Percentiles rank a stretch among this genome's conserved stretches.
These are phyloP conservation scores for Ustilago sp. DNA, from an alignment of 1,284 basidiomycete genomes.

Conservation along the genomic window DNA sequence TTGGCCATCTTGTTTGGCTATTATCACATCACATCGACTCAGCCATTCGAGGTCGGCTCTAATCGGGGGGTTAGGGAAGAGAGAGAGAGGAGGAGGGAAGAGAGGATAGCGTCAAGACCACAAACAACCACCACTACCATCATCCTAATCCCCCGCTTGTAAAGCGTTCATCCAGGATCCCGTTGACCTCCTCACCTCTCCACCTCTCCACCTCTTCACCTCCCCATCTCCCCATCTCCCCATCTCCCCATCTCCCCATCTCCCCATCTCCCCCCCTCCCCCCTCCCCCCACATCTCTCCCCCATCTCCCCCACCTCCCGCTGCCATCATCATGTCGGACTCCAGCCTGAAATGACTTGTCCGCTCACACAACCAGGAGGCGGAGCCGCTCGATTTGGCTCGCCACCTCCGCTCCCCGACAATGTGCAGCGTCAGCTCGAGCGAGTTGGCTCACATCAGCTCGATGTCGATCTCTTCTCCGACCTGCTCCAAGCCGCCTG, in stretches of 20 bases:
- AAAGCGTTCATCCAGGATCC: background rate
- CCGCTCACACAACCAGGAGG: constrained; percentile 11
- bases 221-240: background rate
- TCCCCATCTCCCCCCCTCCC: background rate
- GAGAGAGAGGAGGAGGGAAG: background rate
- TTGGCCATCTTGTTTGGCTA: constrained; percentile 1
- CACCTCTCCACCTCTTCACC: background rate
- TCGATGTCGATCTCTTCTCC: constrained; percentile 39
- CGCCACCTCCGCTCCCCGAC: constrained; percentile 26
- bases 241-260: too few species aligned
- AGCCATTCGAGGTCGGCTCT: background rate
- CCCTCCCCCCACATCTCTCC: background rate
- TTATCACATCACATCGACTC: constrained; percentile 1
- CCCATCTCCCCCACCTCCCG: background rate
- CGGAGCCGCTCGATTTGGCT: constrained; percentile 17
- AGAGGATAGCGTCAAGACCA: too few species aligned
- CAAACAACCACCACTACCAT: background rate
- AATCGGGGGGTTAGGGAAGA: background rate
- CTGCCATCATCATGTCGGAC: constrained; percentile 15
- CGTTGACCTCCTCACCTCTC: background rate
- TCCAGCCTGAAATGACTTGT: constrained; percentile 11
- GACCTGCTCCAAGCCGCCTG: constrained; percentile 44
- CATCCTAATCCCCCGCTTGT: background rate
- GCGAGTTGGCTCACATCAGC: constrained; percentile 26
- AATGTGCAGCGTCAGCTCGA: constrained; percentile 27